Conservation (phyloP, 371 early-diverging fungal species). For the Pancytospora philotis region DNA sequence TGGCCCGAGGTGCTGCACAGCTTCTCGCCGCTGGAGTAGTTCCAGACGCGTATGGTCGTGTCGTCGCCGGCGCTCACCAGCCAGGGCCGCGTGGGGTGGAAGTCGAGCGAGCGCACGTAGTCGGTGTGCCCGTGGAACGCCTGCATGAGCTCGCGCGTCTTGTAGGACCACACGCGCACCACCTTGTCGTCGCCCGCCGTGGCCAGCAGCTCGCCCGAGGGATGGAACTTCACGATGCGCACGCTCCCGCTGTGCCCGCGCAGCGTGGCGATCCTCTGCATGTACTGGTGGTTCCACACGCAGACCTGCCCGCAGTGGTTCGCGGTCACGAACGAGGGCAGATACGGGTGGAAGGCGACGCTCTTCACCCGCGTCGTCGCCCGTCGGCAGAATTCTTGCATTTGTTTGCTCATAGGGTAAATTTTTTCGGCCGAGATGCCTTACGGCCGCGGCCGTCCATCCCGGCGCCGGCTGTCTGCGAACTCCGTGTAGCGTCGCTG, state of each 20-base stretch:
- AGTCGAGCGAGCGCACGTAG: slow-evolving; percentile 87
- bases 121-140: slow-evolving; percentile 91
- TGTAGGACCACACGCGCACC: slow-evolving; percentile 97
- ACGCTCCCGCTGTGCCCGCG: slow-evolving; percentile 97
- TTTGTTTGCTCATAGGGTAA: slow-evolving; percentile 24
- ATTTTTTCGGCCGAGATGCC: not conserved
- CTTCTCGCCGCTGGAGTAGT: slow-evolving; percentile 94
- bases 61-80: slow-evolving; percentile 90
- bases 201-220: slow-evolving; percentile 86
- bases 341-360: slow-evolving; percentile 85
- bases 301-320: slow-evolving; percentile 92
- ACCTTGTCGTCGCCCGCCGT: slow-evolving; percentile 97
- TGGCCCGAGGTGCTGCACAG: slow-evolving; percentile 91
- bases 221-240: slow-evolving; percentile 88
- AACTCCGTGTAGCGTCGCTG: too few relatives aligned
- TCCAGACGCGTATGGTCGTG: slow-evolving; percentile 95
- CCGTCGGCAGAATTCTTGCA: not conserved
- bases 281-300: slow-evolving; percentile 94
- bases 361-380: slow-evolving; percentile 70
- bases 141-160: slow-evolving; percentile 78
- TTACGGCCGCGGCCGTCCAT: too few relatives aligned
- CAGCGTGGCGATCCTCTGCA: slow-evolving; percentile 82
- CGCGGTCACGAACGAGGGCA: slow-evolving; percentile 86
- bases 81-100: slow-evolving; percentile 96
- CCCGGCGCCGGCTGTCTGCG: too few relatives aligned